Base-by-base conservation (phyloP, 202 grass and related monocot genomes). In the Digitaria exilis region DNA sequence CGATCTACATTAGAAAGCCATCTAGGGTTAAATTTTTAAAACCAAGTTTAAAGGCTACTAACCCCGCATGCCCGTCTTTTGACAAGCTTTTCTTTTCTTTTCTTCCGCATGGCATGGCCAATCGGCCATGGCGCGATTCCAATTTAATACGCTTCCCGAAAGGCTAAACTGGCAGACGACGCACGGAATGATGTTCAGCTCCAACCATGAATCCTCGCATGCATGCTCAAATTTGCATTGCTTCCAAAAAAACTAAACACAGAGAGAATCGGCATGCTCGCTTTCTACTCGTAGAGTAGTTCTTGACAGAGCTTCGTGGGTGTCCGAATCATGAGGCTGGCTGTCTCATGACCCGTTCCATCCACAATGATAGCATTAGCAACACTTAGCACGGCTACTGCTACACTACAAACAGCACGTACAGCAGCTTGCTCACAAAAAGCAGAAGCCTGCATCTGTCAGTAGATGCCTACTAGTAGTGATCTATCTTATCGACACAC, bases 301-400 rank as follows among this genome's bases (percentile, higher is more conserved):
- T 60, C 57, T 60, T 55, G 41, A 10, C 25, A 29, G 21, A 75
- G 73, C 35, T 45, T 64, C 60, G 50, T 84, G 75, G 87, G 69
- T 69, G 35, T 84, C 61, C 25, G 16, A 89, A 85, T 89, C 62
- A 85, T 89, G 71, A 85, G 71, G 52, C 15, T n/a, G n/a, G n/a
- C n/a, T 13, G 76, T 14, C 21, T 21, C 81, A 80, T 61, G 69
- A 76, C 73, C 69, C 56, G 82, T 85, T 85, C 71, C 64, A 77
- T 77, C 77, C 51, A 69, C 25, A 84, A 84, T 88, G 12, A 83
- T 83, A 22, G 15, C 72, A 75, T 59, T 86, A 65, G 46, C 50
- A 57, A 24, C 4, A 0, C 4, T 67, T 73, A 83, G 55, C 66
- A 65, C 74, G 73, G 73, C 85, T 71, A 25, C 79, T 34, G 5